These are phyloP conservation scores for Aspergillus avenaceus DNA, from an alignment of 495 filamentous ascomycete species.

Conservation along the genomic window DNA sequence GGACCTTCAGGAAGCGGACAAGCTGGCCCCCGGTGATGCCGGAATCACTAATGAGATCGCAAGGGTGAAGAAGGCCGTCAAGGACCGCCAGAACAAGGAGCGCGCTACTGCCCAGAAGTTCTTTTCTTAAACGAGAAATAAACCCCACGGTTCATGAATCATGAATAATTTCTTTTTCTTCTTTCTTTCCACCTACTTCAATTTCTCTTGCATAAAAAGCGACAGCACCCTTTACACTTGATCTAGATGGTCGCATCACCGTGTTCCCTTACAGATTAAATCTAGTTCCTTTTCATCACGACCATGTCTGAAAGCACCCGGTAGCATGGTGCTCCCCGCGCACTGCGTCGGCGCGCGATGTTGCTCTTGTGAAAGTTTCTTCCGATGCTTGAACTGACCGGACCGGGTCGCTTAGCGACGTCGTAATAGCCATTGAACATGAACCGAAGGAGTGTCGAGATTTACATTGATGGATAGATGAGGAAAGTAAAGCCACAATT, in stretches of 20 bases:
- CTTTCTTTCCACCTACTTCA: not conserved
- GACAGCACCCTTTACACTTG: not conserved
- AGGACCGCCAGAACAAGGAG: slow-evolving; percentile 75
- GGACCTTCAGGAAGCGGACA: slow-evolving; percentile 72
- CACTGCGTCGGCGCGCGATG: no score
- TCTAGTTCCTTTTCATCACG: not conserved
- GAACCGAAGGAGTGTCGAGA: not conserved
- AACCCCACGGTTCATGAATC: slow-evolving; percentile 29
- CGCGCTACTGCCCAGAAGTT: slow-evolving; percentile 86
- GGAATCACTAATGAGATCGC: slow-evolving; percentile 71
- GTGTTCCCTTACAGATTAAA: not conserved
- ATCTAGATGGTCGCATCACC: not conserved
- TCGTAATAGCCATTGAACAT: not conserved
- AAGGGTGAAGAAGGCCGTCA: slow-evolving; percentile 68
- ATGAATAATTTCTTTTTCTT: slow-evolving; percentile 16
- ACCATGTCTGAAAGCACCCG: slow-evolving; percentile 4
- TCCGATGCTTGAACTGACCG: not conserved
- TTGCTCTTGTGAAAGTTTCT: no score
- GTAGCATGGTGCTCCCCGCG: slow-evolving; percentile 13
- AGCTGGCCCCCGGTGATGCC: slow-evolving; percentile 71
- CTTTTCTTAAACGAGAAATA: slow-evolving; percentile 52
- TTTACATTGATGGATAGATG: not conserved
- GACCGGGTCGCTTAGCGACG: not conserved
- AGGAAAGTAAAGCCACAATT: not conserved
- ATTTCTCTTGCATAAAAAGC: slow-evolving; percentile 11